Evolutionary conservation across 208 protist genomes (phyloP).

Genomic region (Acanthamoeba culbertsoni): DNA sequence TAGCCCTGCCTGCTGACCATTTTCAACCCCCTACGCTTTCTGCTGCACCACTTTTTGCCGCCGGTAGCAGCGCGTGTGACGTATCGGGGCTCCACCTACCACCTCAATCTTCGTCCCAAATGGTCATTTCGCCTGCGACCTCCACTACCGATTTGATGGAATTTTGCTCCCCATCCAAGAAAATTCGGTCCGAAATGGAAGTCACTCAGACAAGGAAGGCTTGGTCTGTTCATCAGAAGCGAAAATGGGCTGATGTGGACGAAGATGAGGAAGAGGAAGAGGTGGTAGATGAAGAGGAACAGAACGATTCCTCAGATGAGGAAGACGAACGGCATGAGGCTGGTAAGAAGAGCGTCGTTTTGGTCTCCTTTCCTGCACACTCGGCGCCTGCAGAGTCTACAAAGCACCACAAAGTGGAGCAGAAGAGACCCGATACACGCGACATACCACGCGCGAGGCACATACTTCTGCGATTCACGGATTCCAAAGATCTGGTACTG

Average conservation of each 20-base stretch:
- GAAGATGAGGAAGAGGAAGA: background rate
- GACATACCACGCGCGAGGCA: slow-evolving; percentile 13
- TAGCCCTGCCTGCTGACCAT: background rate
- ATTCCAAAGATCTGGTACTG: background rate
- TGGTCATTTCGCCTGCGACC: background rate
- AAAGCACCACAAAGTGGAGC: background rate
- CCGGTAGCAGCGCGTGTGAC: background rate
- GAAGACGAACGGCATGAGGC: background rate
- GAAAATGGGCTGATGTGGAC: background rate
- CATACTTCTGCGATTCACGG: background rate
- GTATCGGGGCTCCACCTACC: background rate
- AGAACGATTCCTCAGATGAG: background rate
- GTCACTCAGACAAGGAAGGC: no score
- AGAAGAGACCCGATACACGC: slow-evolving; percentile 4
- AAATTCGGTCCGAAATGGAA: background rate
- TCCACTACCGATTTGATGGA: background rate
- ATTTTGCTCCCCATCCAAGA: background rate
- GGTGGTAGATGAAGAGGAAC: background rate
- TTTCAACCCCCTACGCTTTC: background rate
- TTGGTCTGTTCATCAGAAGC: background rate
- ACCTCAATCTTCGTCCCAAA: background rate
- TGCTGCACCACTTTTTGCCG: background rate
- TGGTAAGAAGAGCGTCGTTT: background rate
- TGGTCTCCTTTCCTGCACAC: background rate
- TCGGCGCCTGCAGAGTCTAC: background rate